Evolutionary conservation across 495 filamentous ascomycete genomes (phyloP).

Genomic region (Podospora conica): DNA sequence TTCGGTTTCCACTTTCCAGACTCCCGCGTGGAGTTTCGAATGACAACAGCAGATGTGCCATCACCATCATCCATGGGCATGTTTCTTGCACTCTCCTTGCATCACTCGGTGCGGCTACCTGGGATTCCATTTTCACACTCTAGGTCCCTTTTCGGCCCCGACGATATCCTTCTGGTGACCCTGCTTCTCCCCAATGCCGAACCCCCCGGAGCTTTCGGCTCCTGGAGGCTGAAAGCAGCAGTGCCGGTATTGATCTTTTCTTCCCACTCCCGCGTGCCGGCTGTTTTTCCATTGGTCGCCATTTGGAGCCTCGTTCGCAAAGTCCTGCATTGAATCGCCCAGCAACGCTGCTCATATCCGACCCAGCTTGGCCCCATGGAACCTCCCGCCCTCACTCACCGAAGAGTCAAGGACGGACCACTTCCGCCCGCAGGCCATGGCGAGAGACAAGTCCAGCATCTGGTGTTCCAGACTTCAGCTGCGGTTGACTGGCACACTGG

Average conservation of each 20-base stretch:
- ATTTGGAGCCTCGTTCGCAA: background rate
- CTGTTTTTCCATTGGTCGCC: constrained; percentile 7
- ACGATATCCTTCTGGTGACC: too few species aligned
- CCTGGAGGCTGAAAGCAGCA: constrained; percentile 6
- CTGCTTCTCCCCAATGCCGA: background rate
- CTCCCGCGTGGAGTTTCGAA: background rate
- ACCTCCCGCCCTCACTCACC: too few species aligned
- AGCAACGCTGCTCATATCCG: background rate
- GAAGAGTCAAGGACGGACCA: too few species aligned
- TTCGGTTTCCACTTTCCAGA: too few species aligned
- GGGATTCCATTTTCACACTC: too few species aligned
- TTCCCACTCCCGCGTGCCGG: too few species aligned
- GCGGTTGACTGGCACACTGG: background rate
- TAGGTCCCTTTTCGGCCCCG: background rate
- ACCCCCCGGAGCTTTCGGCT: background rate
- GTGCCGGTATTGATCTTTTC: background rate
- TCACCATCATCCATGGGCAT: too few species aligned
- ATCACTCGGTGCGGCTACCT: too few species aligned
- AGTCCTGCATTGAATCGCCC: background rate
- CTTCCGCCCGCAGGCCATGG: background rate
- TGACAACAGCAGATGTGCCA: background rate
- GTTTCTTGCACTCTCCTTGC: too few species aligned
- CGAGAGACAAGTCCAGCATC: background rate
- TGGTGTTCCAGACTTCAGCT: background rate
- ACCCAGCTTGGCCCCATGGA: background rate